Conservation (phyloP, 768 basidiomycete species). For the Tricholoma saponaceum region DNA sequence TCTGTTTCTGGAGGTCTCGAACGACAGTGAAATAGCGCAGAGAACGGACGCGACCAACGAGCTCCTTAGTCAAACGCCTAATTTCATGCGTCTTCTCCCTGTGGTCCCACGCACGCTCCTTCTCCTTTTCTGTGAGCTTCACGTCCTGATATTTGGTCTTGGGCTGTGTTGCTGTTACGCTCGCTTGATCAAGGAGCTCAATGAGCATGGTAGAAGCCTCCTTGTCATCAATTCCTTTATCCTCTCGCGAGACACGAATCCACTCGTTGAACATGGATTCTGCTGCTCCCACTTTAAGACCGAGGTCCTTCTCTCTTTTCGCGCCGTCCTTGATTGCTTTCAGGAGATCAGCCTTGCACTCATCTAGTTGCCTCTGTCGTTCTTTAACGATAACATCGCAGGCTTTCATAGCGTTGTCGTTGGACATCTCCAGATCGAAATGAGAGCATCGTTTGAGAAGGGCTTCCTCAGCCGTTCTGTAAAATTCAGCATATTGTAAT, state of each 20-base stretch:
- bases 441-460: slow-evolving; percentile 94
- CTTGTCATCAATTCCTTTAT: slow-evolving; percentile 70
- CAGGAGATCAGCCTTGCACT: slow-evolving; percentile 72
- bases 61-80: slow-evolving; percentile 79
- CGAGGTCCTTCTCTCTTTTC: slow-evolving; percentile 64
- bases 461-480: slow-evolving; percentile 85
- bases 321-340: slow-evolving; percentile 62
- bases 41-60: slow-evolving; percentile 86
- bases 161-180: slow-evolving; percentile 41
- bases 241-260: slow-evolving; percentile 57
- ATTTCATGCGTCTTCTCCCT: slow-evolving; percentile 87
- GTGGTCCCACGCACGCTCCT: slow-evolving; percentile 72
- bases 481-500: neutral
- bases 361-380: slow-evolving; percentile 72
- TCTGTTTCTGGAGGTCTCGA: slow-evolving; percentile 80
- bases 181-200: slow-evolving; percentile 58
- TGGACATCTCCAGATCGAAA: slow-evolving; percentile 77
- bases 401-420: slow-evolving; percentile 81
- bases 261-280: slow-evolving; percentile 83
- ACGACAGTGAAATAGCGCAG: slow-evolving; percentile 91
- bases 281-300: slow-evolving; percentile 46
- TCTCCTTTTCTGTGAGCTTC: slow-evolving; percentile 48
- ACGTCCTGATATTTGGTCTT: slow-evolving; percentile 54
- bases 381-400: slow-evolving; percentile 89
- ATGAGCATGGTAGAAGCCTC: slow-evolving; percentile 66